phyloP scores from a whole-genome alignment of 2,329 filamentous ascomycete species.

The Sporothrix humicola region DNA sequence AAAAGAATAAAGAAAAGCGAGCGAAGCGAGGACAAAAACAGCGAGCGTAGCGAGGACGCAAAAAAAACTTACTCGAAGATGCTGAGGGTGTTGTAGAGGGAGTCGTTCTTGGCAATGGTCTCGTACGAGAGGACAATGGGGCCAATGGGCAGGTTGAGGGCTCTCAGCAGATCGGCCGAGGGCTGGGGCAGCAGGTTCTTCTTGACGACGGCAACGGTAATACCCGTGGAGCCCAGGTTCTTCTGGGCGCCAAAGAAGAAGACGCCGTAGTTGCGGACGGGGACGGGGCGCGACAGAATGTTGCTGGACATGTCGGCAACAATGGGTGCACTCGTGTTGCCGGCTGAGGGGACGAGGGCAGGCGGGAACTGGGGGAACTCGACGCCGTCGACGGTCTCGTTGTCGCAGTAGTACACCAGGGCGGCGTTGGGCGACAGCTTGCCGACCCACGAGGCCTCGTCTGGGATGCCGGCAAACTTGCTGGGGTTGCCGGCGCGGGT shows the following conservation, averaged over 20 bases:
- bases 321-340: conserved; percentile 69
- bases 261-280: conserved; percentile 77
- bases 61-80: conserved; percentile 76
- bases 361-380: conserved; percentile 81
- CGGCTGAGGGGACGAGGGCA: conserved; percentile 60
- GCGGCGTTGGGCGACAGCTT: conserved; percentile 71
- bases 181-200: conserved; percentile 81
- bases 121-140: conserved; percentile 84
- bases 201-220: conserved; percentile 84
- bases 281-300: conserved; percentile 80
- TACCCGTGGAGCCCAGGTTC: conserved; percentile 84
- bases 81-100: conserved; percentile 91
- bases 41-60: not conserved
- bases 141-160: conserved; percentile 75
- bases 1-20: not conserved
- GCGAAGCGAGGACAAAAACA: not conserved
- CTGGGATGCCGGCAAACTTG: conserved; percentile 85
- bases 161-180: conserved; percentile 70
- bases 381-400: conserved; percentile 92
- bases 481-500: conserved; percentile 62
- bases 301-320: conserved; percentile 95
- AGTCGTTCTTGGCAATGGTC: conserved; percentile 88
- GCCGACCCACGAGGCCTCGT: conserved; percentile 69
- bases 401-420: conserved; percentile 89
- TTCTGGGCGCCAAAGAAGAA: conserved; percentile 96